Percentiles rank a stretch among this genome's conserved stretches.
These are phyloP conservation scores for Aspergillus quadrilineatus DNA, from an alignment of 2,329 filamentous ascomycete genomes.

Conservation along the genomic window DNA sequence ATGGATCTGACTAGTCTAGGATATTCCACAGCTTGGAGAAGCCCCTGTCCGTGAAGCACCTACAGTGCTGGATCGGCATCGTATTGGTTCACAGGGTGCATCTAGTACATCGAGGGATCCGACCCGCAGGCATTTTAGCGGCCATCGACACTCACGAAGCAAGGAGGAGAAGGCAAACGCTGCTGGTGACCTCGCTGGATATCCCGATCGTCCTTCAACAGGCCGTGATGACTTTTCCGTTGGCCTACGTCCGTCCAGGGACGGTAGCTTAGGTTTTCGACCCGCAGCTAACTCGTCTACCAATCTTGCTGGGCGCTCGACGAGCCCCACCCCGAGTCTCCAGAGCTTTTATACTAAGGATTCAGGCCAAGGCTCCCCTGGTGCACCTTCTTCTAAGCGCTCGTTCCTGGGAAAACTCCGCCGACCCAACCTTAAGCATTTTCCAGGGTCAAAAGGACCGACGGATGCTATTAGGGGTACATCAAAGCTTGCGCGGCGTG, in stretches of 20 bases:
- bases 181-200: conserved; percentile 41
- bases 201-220: conserved; percentile 66
- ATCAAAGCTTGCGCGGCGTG: conserved; percentile 29
- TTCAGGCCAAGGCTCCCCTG: conserved; percentile 42
- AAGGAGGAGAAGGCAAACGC: conserved; percentile 56
- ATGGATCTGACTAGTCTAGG: conserved; percentile 45
- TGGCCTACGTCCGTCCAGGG: conserved; percentile 54
- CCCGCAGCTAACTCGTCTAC: conserved; percentile 53
- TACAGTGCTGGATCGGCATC: conserved; percentile 67
- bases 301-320: conserved; percentile 61
- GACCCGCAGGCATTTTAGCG: conserved; percentile 53
- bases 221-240: conserved; percentile 72
- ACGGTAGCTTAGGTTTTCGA: conserved; percentile 42
- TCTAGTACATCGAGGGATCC: conserved; percentile 49
- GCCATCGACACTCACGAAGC: conserved; percentile 50
- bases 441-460: conserved; percentile 31
- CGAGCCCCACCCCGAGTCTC: conserved; percentile 78
- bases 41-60: conserved; percentile 71
- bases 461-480: conserved; percentile 22
- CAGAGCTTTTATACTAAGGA: conserved; percentile 59
- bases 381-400: conserved; percentile 40
- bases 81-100: conserved; percentile 56
- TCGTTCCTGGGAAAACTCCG: conserved; percentile 56
- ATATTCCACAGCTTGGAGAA: conserved; percentile 74
- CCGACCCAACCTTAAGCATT: conserved; percentile 44